Evolutionary conservation across 345 rosid species (phyloP).

Genomic region (Pistacia integerrima): DNA sequence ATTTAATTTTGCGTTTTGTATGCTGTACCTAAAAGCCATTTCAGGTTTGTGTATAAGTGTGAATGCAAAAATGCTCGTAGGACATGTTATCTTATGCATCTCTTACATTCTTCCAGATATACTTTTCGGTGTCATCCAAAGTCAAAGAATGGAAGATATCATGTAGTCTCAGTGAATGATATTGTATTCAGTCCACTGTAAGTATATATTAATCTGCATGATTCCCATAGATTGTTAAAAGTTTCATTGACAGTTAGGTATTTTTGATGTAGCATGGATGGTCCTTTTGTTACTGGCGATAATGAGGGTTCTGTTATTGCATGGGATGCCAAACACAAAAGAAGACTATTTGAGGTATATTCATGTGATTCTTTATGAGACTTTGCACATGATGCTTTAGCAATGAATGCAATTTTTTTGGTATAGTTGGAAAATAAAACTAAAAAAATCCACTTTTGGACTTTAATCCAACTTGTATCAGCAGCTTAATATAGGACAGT

Average conservation of each 20-base stretch:
- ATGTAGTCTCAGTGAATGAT: conserved; percentile 66
- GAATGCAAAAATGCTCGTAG: neutral
- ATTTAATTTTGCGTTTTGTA: neutral
- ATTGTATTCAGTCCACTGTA: conserved; percentile 68
- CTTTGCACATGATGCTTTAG: neutral
- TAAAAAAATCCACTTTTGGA: neutral
- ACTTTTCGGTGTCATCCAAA: conserved; percentile 78
- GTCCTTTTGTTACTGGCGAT: conserved; percentile 76
- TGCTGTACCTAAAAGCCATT: neutral
- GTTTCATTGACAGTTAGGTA: conserved; percentile 19
- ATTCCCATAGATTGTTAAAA: conserved; percentile 6
- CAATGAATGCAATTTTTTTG: neutral
- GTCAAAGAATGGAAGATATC: conserved; percentile 55
- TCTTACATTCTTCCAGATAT: conserved; percentile 49
- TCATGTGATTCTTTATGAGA: neutral
- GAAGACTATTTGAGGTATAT: conserved; percentile 69
- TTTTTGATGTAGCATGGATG: conserved; percentile 45
- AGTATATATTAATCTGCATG: conserved; percentile 31
- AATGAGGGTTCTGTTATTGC: conserved; percentile 62
- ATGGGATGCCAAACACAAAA: conserved; percentile 74
- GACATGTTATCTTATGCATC: neutral
- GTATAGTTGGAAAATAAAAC: neutral
- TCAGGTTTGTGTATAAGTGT: neutral
- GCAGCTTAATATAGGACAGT: neutral
- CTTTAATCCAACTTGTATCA: neutral